These are phyloP conservation scores for Aspergillus sp. DNA, from an alignment of 2,329 filamentous ascomycete species.

Conservation along the genomic window DNA sequence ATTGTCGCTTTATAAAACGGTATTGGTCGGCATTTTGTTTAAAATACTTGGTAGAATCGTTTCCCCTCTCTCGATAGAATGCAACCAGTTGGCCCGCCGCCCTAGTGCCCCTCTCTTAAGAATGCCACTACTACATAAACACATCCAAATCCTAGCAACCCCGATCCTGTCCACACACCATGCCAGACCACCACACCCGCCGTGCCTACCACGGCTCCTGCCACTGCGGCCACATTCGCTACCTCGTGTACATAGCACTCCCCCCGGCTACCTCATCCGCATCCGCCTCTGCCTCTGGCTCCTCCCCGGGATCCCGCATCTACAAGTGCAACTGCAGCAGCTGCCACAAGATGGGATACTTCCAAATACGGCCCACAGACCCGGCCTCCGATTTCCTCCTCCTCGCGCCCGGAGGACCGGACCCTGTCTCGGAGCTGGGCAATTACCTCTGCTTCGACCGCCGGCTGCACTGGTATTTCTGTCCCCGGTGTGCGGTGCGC, in stretches of 20 bases:
- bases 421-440: background rate
- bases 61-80: too few species aligned
- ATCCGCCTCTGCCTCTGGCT: background rate
- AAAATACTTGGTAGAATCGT: too few species aligned
- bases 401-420: background rate
- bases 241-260: background rate
- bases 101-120: too few species aligned
- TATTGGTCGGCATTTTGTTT: too few species aligned
- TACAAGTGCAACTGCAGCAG: constrained; percentile 1
- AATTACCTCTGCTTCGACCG: background rate
- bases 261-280: background rate
- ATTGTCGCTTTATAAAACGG: too few species aligned
- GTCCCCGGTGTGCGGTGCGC: background rate
- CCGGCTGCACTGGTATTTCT: background rate
- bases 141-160: background rate
- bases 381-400: background rate
- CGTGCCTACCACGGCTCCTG: background rate
- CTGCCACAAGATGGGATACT: constrained; percentile 1
- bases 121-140: too few species aligned
- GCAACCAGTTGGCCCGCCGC: too few species aligned
- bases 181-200: too few species aligned
- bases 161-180: too few species aligned
- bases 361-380: constrained; percentile 1
- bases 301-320: background rate
- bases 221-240: background rate